Base-by-base conservation (phyloP, 2,329 filamentous ascomycete species). In the Aspergillus pseudoterreus region DNA sequence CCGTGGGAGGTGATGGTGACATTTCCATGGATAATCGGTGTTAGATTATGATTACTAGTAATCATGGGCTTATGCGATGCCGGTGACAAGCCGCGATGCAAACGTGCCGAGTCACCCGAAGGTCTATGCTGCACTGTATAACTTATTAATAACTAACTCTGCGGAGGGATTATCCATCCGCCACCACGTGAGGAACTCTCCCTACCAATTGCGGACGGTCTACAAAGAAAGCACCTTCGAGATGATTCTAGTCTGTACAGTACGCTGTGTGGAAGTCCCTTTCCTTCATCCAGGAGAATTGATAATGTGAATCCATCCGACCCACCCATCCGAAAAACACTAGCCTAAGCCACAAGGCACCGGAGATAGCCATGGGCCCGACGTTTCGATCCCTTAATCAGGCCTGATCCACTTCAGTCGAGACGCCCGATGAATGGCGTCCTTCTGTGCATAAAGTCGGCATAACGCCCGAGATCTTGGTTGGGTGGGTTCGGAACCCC, bases 361-460 rank as follows among this genome's bases (percentile, higher is more conserved):
- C 30, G 43, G 41, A 43, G 35, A 36, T 35, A 32, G 6, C 54
- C 54, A 50, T 55, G 52, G 54, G 45, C 46, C 44, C 38, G 35
- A 46, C 41, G 43, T 39, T 51, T 46, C 35, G 43, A 43, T 44
- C 44, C 19, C 35, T 49, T 32, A 30, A 38, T 35, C 19, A 19
- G 19, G 19, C 21, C 19, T 30, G 49, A 45, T 45, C 54, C 55
- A 57, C 55, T 38, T 53, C 48, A 47, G 30, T 49, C 49, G 46
- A 36, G 47, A 49, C 12, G 36, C 35, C 49, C 22, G 38, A 27
- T 15, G 22, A 32, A 32, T 45, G 45, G 15, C 22, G 15, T 47
- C 44, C 47, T 54, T 44, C 43, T 27, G 15, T 52, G 54, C 54
- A 58, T 56, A 58, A 54, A n/a, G 32, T 32, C 17, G 30, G 27